Evolutionary conservation across 2,329 filamentous ascomycete species (phyloP).

Genomic region (Gaeumannomyces tritici): DNA sequence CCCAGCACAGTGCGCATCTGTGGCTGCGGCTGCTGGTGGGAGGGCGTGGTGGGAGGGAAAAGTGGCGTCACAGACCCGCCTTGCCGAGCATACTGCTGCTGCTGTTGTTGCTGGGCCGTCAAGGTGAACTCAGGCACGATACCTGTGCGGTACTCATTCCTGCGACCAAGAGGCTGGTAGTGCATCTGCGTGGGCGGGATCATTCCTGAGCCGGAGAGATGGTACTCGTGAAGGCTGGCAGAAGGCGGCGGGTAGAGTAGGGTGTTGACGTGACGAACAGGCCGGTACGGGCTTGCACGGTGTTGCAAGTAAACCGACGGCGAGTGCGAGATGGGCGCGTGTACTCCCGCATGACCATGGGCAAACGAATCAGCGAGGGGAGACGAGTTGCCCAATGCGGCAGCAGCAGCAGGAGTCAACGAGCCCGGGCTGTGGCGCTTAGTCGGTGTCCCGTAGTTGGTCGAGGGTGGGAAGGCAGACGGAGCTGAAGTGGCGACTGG

Average conservation of each 20-base stretch:
- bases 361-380: conserved; percentile 55
- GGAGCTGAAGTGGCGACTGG: background rate
- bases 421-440: conserved; percentile 44
- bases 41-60: background rate
- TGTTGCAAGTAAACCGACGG: conserved; percentile 83
- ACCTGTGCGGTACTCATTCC: conserved; percentile 58
- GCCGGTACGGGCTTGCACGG: conserved; percentile 84
- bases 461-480: conserved; percentile 7
- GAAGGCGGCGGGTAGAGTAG: conserved; percentile 83
- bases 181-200: conserved; percentile 66
- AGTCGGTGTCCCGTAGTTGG: conserved; percentile 37
- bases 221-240: conserved; percentile 65
- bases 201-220: conserved; percentile 30
- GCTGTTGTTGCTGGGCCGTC: conserved; percentile 1
- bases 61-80: background rate
- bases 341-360: conserved; percentile 27
- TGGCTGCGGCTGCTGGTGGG: background rate
- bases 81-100: background rate
- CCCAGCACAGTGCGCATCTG: background rate
- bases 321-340: conserved; percentile 66
- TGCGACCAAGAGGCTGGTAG: conserved; percentile 67
- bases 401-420: conserved; percentile 23
- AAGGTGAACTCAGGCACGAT: conserved; percentile 54
- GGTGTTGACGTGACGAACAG: conserved; percentile 80
- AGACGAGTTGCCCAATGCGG: conserved; percentile 29